Evolutionary conservation across 345 rosid species (phyloP).

Genomic region (Aethionema arabicum): DNA sequence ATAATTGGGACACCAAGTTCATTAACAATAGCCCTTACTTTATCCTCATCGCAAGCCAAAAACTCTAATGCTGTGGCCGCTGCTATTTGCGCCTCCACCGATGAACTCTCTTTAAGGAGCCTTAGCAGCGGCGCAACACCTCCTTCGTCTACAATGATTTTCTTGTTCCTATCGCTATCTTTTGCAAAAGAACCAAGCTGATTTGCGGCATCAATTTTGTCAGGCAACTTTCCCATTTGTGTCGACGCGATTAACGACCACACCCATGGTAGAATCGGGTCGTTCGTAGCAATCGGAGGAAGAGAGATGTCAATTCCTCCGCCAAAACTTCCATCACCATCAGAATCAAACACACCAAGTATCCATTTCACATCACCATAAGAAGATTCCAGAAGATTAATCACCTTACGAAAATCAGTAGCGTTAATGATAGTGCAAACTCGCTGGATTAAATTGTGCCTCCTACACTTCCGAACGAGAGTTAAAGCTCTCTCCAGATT

Average conservation of each 20-base stretch:
- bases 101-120: constrained; percentile 60
- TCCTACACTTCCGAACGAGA: constrained; percentile 73
- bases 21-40: constrained; percentile 53
- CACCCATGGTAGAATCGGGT: constrained; percentile 88
- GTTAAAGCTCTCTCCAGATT: constrained; percentile 57
- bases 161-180: constrained; percentile 83
- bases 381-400: constrained; percentile 66
- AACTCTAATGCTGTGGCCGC: constrained; percentile 47
- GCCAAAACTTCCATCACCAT: constrained; percentile 42
- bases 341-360: constrained; percentile 51
- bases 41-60: constrained; percentile 60
- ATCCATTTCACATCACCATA: constrained; percentile 87
- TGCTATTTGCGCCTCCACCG: constrained; percentile 70
- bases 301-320: constrained; percentile 63
- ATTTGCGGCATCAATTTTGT: constrained; percentile 76
- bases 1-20: constrained; percentile 63
- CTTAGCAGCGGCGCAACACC: constrained; percentile 67
- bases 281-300: constrained; percentile 87
- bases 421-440: constrained; percentile 62
- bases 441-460: constrained; percentile 59
- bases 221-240: constrained; percentile 51
- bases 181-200: constrained; percentile 62
- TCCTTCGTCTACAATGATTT: constrained; percentile 84
- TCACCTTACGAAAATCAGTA: constrained; percentile 70
- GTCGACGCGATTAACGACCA: constrained; percentile 73